Conservation (phyloP, 2,329 filamentous ascomycete genomes). For the Cercospora zeae-maydis region DNA sequence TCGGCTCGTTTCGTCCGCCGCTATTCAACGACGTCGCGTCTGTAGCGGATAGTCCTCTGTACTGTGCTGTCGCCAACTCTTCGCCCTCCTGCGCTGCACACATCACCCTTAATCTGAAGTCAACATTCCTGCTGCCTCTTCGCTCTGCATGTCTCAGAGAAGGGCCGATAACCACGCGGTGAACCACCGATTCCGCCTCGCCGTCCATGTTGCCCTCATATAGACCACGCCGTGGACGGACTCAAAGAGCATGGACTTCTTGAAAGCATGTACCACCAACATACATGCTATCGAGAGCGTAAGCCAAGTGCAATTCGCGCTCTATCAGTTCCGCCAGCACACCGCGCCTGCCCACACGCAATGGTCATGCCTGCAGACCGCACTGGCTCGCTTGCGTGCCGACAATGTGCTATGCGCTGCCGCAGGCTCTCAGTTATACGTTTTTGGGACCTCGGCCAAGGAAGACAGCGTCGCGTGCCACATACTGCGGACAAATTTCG, state of each 20-base stretch:
- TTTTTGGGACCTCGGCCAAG: constrained; percentile 13
- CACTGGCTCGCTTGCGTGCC: constrained; percentile 16
- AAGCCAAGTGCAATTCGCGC: constrained; percentile 11
- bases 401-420: constrained; percentile 23
- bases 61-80: too few relatives aligned
- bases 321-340: constrained; percentile 12
- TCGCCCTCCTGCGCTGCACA: not conserved
- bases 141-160: not conserved
- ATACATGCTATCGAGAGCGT: constrained; percentile 29
- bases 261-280: constrained; percentile 36
- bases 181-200: not conserved
- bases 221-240: constrained; percentile 3
- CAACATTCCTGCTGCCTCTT: not conserved
- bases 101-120: not conserved
- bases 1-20: too few relatives aligned
- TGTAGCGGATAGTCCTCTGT: not conserved
- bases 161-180: constrained; percentile 3
- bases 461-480: not conserved
- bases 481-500: not conserved
- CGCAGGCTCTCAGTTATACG: constrained; percentile 13
- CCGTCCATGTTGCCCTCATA: constrained; percentile 24
- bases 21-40: not conserved
- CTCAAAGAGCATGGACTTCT: constrained; percentile 34
- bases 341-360: not conserved
- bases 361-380: constrained; percentile 8